Percentiles rank a stretch among this genome's conserved stretches.
These are phyloP conservation scores for Pleurotus djamor DNA, from an alignment of 768 basidiomycete species.

Conservation along the genomic window DNA sequence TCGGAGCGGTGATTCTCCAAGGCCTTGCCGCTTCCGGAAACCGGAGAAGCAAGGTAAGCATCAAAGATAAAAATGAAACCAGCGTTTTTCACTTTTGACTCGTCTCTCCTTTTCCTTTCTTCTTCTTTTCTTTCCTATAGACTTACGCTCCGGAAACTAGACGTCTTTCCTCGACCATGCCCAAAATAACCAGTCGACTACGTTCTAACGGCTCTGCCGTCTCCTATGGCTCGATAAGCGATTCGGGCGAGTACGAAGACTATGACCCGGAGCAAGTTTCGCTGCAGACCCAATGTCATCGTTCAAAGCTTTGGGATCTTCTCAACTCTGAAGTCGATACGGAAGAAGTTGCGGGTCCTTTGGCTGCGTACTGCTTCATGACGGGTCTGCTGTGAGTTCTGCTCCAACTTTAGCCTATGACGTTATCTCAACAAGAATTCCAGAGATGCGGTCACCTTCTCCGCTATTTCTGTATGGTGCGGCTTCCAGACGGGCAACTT, in stretches of 20 bases:
- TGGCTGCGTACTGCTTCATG: conserved; percentile 75
- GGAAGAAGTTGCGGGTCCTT: conserved; percentile 42
- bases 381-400: conserved; percentile 67
- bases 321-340: conserved; percentile 51
- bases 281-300: neutral
- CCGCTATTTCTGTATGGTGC: conserved; percentile 82
- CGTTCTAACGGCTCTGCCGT: neutral
- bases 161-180: neutral
- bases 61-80: neutral
- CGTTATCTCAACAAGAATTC: neutral
- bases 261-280: conserved; percentile 4
- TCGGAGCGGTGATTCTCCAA: neutral
- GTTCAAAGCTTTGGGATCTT: conserved; percentile 29
- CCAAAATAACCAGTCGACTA: neutral
- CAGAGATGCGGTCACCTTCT: conserved; percentile 73
- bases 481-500: conserved; percentile 85
- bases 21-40: neutral
- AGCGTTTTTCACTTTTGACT: neutral
- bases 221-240: neutral
- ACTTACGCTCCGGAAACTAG: neutral
- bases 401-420: neutral
- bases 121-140: neutral
- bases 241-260: neutral
- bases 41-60: neutral
- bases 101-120: neutral